Base-by-base conservation (phyloP, 2,329 filamentous ascomycete species). In the Pseudogymnoascus pannorum region DNA sequence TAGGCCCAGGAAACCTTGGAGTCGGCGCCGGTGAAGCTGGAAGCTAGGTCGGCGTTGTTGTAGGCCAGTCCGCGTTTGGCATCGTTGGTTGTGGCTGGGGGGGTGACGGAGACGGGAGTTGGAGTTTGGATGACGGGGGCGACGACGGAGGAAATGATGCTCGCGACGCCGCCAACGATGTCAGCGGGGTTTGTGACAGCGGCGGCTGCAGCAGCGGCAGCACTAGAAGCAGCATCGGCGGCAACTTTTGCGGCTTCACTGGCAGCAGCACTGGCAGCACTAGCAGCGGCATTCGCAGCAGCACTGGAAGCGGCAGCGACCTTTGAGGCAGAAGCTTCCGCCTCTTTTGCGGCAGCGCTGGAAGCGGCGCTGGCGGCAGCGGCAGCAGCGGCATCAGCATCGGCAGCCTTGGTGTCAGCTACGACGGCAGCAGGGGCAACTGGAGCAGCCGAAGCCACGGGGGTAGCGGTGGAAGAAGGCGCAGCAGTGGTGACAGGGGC, bases 11-110 rank as follows among this genome's bases (percentile, higher is more conserved):
- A 73, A 69, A 83, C 78, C 63, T 80, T 70, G 40, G 65, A 75
- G 36, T 57, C 72, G 58, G 70, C 68, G 59, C 65, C 68, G 54
- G 75, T 69, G 72, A 89, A 86, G 65, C 73, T 68, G 60, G 76
- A 74, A 71, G 81, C 79, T 35, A 87, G 76, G 26, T 66, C 67
- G 61, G 78, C 78, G 31, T 83, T 76, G 74, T 89, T 89, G 81
- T 86, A 91, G 58, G 83, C 83, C 58, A 89, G 74, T 74, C 87
- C 87, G 71, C 86, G 85, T 83, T 88, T 87, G 68, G 16, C 68
- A 26, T 31, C 54, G n/a, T 11, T 8, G 24, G 9, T 16, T 18
- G 18, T 20, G 24, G 6, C n/a, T 29, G 48, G 31, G 31, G 57
- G 31, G 1, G 18, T 14, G 12, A 58, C 31, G 9, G 18, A n/a